Conservation (phyloP, 495 filamentous ascomycete species). For the Hyaloscypha bicolor region DNA sequence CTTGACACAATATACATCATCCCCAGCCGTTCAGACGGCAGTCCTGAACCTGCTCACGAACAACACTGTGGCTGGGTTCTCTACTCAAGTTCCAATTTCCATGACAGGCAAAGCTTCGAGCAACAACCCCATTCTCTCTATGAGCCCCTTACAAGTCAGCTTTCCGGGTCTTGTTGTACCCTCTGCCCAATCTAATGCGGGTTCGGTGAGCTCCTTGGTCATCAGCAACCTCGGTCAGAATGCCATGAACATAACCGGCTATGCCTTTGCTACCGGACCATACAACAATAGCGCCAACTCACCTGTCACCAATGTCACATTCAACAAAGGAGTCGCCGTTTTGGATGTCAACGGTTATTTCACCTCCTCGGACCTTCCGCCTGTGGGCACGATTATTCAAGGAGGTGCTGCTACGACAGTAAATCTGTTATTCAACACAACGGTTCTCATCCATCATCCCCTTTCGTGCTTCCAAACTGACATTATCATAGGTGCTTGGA, state of each 20-base stretch:
- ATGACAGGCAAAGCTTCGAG: slow-evolving; percentile 39
- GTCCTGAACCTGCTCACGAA: slow-evolving; percentile 29
- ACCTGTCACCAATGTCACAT: slow-evolving; percentile 23
- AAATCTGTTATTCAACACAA: slow-evolving; percentile 14
- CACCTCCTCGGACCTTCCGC: slow-evolving; percentile 33
- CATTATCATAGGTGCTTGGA: not conserved
- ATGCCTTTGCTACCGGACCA: slow-evolving; percentile 35
- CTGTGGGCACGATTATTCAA: slow-evolving; percentile 29
- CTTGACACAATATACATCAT: slow-evolving; percentile 33
- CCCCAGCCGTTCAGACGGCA: slow-evolving; percentile 24
- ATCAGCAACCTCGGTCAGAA: slow-evolving; percentile 41
- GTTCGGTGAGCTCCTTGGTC: slow-evolving; percentile 36
- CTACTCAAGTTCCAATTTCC: slow-evolving; percentile 34
- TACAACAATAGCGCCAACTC: not conserved
- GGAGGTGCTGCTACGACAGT: slow-evolving; percentile 31
- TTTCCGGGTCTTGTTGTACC: slow-evolving; percentile 43
- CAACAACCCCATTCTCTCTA: slow-evolving; percentile 34
- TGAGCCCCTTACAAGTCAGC: slow-evolving; percentile 40
- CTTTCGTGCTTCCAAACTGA: slow-evolving; percentile 17
- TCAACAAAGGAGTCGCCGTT: slow-evolving; percentile 29
- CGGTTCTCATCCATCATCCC: not conserved
- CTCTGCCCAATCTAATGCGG: slow-evolving; percentile 29
- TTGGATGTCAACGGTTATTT: slow-evolving; percentile 34
- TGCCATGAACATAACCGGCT: slow-evolving; percentile 40
- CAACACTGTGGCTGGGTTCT: slow-evolving; percentile 32